Evolutionary conservation across 495 filamentous ascomycete genomes (phyloP).

Genomic region (Neurospora sp.): DNA sequence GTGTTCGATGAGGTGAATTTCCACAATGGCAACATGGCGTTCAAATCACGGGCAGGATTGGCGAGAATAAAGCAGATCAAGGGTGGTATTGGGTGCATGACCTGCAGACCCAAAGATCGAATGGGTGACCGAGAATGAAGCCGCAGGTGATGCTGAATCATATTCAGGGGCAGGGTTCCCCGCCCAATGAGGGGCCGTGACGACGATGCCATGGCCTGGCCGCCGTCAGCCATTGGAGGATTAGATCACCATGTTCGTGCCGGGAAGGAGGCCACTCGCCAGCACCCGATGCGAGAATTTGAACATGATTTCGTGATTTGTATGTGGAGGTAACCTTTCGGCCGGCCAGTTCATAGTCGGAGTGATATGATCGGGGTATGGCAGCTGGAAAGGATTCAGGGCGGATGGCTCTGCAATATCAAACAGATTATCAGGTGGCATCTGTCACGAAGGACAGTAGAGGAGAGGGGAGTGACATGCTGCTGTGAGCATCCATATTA

Average conservation of each 20-base stretch:
- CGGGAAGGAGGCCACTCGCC: neutral
- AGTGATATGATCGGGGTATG: neutral
- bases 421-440: neutral
- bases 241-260: neutral
- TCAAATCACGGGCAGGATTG: neutral
- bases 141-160: neutral
- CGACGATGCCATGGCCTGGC: neutral
- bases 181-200: neutral
- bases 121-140: neutral
- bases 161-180: neutral
- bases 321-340: neutral
- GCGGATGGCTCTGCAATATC: neutral
- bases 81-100: neutral
- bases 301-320: neutral
- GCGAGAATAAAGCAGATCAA: neutral
- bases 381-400: neutral
- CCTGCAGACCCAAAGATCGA: neutral
- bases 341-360: neutral
- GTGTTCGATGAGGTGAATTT: neutral
- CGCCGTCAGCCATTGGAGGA: neutral
- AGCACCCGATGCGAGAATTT: neutral
- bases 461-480: neutral
- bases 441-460: neutral
- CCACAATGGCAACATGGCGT: neutral
- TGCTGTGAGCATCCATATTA: neutral